Base-by-base conservation (phyloP, 768 basidiomycete species). In the Cystobasidium ongulense region DNA sequence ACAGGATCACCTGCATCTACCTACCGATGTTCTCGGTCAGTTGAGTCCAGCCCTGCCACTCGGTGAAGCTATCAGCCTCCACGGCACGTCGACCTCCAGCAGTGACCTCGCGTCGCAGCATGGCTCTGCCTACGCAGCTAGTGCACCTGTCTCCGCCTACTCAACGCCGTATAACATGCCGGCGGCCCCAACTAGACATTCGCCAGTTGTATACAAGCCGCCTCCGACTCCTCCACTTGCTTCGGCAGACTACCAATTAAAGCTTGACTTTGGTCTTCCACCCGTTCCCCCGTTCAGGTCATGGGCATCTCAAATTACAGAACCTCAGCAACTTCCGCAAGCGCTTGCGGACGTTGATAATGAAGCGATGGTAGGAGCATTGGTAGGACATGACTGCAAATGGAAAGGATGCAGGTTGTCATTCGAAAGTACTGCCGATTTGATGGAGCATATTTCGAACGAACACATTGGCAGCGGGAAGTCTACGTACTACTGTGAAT, bases 1-100 rank as follows among this genome's bases (percentile, higher is more conserved):
- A n/a, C 68, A 71, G 27, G 68, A 71, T 52, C 68, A 71, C 38
- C 53, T 71, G 18, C 68, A 71, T 39, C 31, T 71, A 17, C 68
- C 68, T 7, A 39, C 53, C 27, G 53, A 71, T 36, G 33, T 71
- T 29, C 31, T 71, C 13, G 33, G 27, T 11, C 68, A 39, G 31
- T 53, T 71, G 13, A 67, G 39, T 52, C 65, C 65, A 27, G 23
- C 23, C 33, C 11, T 59, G 25, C 17, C 57, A 3, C 5, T 59
- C 29, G 13, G 29, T 31, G 23, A 29, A 11, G 25, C 33, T 10
- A 59, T 5, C 33, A 27, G 29, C 25, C 29, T 27, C 29, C 15
- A 8, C 21, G 46, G 8, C 3, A 4, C 46, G 3, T 50, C 15
- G 15, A 13, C 23, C 11, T 15, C 11, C 21, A 4, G 5, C 21